Evolutionary conservation across 2,329 filamentous ascomycete genomes (phyloP).

Genomic region (Colletotrichum costaricense): DNA sequence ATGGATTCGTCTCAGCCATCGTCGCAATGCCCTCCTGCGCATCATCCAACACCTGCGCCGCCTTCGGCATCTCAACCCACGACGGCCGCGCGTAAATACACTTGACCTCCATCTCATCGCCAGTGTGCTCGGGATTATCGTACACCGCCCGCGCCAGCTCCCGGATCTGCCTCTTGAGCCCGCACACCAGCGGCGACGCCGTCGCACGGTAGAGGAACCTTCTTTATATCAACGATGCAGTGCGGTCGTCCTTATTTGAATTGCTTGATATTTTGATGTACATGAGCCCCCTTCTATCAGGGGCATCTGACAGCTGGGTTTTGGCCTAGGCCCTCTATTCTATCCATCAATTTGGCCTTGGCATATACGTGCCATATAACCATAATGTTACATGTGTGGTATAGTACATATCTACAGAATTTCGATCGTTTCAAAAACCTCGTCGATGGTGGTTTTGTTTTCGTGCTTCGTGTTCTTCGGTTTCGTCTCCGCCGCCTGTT

Average conservation of each 20-base stretch:
- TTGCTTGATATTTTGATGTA: neutral
- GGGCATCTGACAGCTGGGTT: neutral
- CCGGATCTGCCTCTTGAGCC: conserved; percentile 5
- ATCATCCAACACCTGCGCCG: neutral
- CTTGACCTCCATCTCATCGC: neutral
- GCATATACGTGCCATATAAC: neutral
- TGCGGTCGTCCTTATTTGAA: neutral
- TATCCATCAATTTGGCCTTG: neutral
- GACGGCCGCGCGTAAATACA: neutral
- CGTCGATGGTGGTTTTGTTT: neutral
- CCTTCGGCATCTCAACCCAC: neutral
- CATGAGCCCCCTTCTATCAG: neutral
- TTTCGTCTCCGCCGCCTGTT: neutral
- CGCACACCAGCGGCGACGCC: neutral
- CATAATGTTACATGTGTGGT: neutral
- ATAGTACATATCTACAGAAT: conserved; percentile 9
- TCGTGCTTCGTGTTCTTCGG: neutral
- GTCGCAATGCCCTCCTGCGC: neutral
- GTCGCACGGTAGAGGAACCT: neutral
- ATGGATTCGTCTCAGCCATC: neutral
- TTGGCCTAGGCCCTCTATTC: neutral
- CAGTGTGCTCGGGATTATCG: neutral
- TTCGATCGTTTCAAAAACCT: neutral
- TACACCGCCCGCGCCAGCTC: neutral
- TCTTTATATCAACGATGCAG: neutral